Percentiles rank a stretch among this genome's conserved stretches.
Evolutionary conservation across 352 stramenopile genomes (phyloP).

Genomic region (Phytophthora capsici): DNA sequence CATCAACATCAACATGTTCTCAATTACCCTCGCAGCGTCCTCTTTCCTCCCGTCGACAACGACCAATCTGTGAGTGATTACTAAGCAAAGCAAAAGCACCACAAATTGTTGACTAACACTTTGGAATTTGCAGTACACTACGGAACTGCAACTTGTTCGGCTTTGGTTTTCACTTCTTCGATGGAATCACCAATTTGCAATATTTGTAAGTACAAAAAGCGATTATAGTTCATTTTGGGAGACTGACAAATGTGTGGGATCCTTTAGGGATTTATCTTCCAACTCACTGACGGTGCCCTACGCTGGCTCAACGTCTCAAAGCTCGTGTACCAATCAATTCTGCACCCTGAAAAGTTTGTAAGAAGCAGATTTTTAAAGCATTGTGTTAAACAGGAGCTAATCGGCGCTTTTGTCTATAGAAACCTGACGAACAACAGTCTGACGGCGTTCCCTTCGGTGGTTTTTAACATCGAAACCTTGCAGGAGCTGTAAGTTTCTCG

Average conservation of each 20-base stretch:
- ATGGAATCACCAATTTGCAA: conserved; percentile 32
- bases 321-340: conserved; percentile 29
- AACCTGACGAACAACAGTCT: conserved; percentile 46
- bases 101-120: no score
- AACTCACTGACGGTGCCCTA: conserved; percentile 50
- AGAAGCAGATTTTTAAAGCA: conserved; percentile 1
- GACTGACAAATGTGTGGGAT: neutral
- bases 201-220: conserved; percentile 36
- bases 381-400: neutral
- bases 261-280: conserved; percentile 47
- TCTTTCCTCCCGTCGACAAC: conserved; percentile 37
- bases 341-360: conserved; percentile 41
- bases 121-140: conserved; percentile 30
- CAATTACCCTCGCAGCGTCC: conserved; percentile 30
- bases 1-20: conserved; percentile 44
- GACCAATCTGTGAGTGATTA: conserved; percentile 31
- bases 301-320: conserved; percentile 26
- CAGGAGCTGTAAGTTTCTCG: conserved; percentile 30
- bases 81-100: neutral
- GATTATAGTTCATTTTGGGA: no score
- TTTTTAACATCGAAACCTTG: conserved; percentile 42
- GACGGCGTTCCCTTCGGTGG: conserved; percentile 32
- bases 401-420: conserved; percentile 4
- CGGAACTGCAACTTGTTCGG: conserved; percentile 49
- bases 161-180: conserved; percentile 48